Percentiles rank a stretch among this genome's conserved stretches.
Evolutionary conservation across 768 basidiomycete genomes (phyloP).

Genomic region (Xerocomellus chrysenteron): DNA sequence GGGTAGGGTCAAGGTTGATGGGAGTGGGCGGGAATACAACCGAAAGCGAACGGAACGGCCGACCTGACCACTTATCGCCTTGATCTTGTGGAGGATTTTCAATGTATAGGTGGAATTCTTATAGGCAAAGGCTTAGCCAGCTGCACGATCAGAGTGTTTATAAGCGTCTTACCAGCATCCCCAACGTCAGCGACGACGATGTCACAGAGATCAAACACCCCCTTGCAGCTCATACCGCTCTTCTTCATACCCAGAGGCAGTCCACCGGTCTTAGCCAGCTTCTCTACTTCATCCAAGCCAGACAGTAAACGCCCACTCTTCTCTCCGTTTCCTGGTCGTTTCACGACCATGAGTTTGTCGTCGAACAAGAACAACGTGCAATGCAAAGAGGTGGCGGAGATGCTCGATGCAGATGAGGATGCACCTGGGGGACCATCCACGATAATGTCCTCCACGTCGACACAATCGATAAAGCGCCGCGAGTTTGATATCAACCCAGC

Average conservation of each 20-base stretch:
- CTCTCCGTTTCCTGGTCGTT: conserved; percentile 76
- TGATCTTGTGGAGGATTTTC: conserved; percentile 82
- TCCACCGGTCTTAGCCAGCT: conserved; percentile 60
- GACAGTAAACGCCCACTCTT: conserved; percentile 69
- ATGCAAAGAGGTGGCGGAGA: conserved; percentile 55
- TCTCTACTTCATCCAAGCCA: conserved; percentile 79
- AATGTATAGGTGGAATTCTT: conserved; percentile 85
- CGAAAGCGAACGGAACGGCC: conserved; percentile 76
- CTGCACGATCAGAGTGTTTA: not conserved
- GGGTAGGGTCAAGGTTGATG: conserved; percentile 61
- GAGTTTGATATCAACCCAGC: conserved; percentile 86
- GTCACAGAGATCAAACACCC: conserved; percentile 81
- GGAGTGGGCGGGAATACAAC: conserved; percentile 76
- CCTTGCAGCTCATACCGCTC: conserved; percentile 81
- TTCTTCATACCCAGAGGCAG: conserved; percentile 68
- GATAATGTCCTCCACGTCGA: conserved; percentile 86
- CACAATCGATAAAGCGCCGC: conserved; percentile 84
- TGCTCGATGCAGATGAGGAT: conserved; percentile 44
- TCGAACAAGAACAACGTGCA: conserved; percentile 93
- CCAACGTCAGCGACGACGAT: conserved; percentile 82
- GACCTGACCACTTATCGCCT: conserved; percentile 83
- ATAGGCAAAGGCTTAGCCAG: conserved; percentile 6
- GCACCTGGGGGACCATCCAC: conserved; percentile 43
- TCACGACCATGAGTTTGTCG: conserved; percentile 89
- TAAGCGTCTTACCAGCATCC: conserved; percentile 63